phyloP scores from a whole-genome alignment of 345 rosid species.

The Aquilaria malaccensis region DNA sequence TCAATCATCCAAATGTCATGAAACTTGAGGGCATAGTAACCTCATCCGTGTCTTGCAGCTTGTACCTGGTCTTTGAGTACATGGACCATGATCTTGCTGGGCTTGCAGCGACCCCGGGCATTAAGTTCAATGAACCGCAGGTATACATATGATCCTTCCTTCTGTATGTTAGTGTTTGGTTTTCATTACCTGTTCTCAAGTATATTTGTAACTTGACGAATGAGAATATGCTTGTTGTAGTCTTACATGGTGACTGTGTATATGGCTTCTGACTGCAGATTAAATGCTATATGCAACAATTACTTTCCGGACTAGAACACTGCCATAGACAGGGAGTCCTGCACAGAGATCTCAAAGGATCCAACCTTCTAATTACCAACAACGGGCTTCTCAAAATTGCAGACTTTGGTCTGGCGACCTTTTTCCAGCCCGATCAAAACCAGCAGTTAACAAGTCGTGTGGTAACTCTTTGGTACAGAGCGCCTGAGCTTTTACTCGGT shows the following conservation, averaged over 20 bases:
- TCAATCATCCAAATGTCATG: conserved; percentile 85
- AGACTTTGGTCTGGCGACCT: conserved; percentile 79
- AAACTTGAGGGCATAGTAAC: conserved; percentile 79
- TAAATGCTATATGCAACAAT: conserved; percentile 74
- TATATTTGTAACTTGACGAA: neutral
- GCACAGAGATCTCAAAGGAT: conserved; percentile 93
- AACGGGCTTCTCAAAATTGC: conserved; percentile 87
- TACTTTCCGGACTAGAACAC: conserved; percentile 72
- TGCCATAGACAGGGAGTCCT: conserved; percentile 81
- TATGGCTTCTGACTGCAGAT: conserved; percentile 35
- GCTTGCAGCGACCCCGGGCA: conserved; percentile 61
- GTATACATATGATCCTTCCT: conserved; percentile 22
- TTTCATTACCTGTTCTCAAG: neutral
- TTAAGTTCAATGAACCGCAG: conserved; percentile 77
- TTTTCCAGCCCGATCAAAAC: conserved; percentile 41
- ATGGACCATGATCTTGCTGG: conserved; percentile 98
- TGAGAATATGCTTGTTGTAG: neutral
- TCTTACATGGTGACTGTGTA: neutral
- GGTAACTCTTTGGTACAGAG: conserved; percentile 94
- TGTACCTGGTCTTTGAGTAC: conserved; percentile 85
- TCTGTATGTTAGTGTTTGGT: neutral
- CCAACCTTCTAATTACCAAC: conserved; percentile 64
- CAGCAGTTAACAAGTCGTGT: conserved; percentile 86
- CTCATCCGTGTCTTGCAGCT: conserved; percentile 66
- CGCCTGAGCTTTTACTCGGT: conserved; percentile 95